Percentiles rank a stretch among this genome's conserved stretches.
phyloP scores from a whole-genome alignment of 1,139 yeast genomes.

The Hansenula anomala region DNA sequence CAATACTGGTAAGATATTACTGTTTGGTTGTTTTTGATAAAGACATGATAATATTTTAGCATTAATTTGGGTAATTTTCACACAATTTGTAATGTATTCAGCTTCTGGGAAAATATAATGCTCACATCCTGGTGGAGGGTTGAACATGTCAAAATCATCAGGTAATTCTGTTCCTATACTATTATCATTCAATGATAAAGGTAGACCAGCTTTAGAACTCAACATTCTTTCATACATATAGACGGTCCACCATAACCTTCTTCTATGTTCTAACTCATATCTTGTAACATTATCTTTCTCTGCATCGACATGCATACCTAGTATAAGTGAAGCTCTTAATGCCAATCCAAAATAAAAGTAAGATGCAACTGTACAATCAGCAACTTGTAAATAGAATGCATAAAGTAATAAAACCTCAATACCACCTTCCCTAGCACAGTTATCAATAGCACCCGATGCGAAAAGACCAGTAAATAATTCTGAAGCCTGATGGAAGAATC shows the following conservation, averaged over 20 bases:
- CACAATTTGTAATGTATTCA: conserved; percentile 73
- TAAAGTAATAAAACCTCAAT: conserved; percentile 74
- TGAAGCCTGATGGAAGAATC: conserved; percentile 71
- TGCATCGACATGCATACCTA: conserved; percentile 84
- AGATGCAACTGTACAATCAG: conserved; percentile 80
- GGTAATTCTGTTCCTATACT: conserved; percentile 77
- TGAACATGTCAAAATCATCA: conserved; percentile 58
- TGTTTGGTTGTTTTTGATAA: conserved; percentile 72
- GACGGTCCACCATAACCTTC: conserved; percentile 90
- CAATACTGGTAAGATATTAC: conserved; percentile 69
- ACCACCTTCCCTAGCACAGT: conserved; percentile 73
- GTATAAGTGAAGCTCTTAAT: conserved; percentile 62
- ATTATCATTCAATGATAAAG: conserved; percentile 73
- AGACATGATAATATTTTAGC: conserved; percentile 68
- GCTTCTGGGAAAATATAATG: conserved; percentile 78
- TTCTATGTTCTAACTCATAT: conserved; percentile 71
- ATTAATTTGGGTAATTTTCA: conserved; percentile 74
- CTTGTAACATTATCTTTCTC: conserved; percentile 59
- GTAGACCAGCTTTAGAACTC: conserved; percentile 81
- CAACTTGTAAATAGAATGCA: conserved; percentile 80
- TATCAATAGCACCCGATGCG: conserved; percentile 76
- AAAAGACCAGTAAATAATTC: conserved; percentile 70
- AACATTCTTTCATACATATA: conserved; percentile 86
- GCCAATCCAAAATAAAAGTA: conserved; percentile 81
- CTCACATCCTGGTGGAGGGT: conserved; percentile 53